These are phyloP conservation scores for Cladosporium sp. DNA, from an alignment of 2,329 filamentous ascomycete species.

Conservation along the genomic window DNA sequence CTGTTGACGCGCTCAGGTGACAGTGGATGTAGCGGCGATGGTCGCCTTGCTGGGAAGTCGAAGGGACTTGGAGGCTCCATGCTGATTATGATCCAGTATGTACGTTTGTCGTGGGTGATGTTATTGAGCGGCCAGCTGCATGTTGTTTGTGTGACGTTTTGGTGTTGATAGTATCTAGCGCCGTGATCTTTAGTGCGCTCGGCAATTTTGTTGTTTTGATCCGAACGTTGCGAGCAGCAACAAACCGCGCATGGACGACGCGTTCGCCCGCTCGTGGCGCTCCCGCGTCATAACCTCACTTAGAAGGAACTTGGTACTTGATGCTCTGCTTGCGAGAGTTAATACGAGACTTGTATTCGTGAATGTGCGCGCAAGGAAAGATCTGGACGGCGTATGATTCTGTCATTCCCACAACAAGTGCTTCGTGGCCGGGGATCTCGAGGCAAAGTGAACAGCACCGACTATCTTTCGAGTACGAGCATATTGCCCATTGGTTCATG, in stretches of 20 bases:
- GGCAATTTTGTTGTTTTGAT: neutral
- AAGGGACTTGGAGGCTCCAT: constrained; percentile 43
- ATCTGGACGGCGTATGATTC: no score
- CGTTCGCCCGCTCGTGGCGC: no score
- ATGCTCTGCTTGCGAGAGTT: no score
- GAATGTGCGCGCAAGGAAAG: no score
- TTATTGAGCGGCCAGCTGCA: constrained; percentile 7
- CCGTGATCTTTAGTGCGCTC: neutral
- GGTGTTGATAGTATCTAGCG: neutral
- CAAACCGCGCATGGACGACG: neutral
- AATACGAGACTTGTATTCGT: no score
- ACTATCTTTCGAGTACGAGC: no score
- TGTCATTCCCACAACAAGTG: no score
- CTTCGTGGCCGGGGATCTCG: no score
- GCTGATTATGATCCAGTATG: constrained; percentile 12
- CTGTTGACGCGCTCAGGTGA: constrained; percentile 62
- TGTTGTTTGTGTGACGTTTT: neutral
- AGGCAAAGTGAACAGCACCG: no score
- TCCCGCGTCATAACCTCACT: no score
- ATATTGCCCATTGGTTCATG: no score
- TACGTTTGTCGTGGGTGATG: neutral
- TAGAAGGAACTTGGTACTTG: no score
- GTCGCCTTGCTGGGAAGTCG: constrained; percentile 50
- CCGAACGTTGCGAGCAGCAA: neutral
- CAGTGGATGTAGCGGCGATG: constrained; percentile 52